These are phyloP conservation scores for Fusarium albosuccineum DNA, from an alignment of 2,329 filamentous ascomycete genomes.

Conservation along the genomic window DNA sequence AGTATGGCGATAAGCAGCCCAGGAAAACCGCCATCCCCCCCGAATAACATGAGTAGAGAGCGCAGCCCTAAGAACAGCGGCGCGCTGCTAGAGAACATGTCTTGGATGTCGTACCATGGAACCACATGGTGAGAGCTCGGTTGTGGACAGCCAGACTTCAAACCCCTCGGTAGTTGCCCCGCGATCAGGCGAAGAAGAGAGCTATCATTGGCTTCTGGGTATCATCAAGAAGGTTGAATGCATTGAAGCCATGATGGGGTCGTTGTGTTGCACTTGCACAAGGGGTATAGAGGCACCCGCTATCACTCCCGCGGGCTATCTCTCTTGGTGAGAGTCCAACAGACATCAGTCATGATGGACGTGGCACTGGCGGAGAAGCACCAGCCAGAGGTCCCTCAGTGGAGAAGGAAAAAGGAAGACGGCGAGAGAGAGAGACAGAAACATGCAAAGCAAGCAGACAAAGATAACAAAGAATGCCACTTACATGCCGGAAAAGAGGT, in stretches of 20 bases:
- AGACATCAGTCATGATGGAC: conserved; percentile 1
- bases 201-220: conserved; percentile 5
- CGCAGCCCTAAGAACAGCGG: conserved; percentile 16
- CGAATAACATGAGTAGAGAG: conserved; percentile 1
- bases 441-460: conserved; percentile 2
- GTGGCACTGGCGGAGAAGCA: not conserved
- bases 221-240: conserved; percentile 7
- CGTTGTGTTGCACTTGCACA: conserved; percentile 32
- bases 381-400: not conserved
- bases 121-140: conserved; percentile 38
- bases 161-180: conserved; percentile 30
- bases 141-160: conserved; percentile 18
- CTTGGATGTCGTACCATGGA: conserved; percentile 35
- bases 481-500: conserved; percentile 74
- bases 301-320: not conserved
- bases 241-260: conserved; percentile 16
- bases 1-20: conserved; percentile 2
- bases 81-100: conserved; percentile 27
- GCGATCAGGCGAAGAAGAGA: conserved; percentile 13
- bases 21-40: not conserved
- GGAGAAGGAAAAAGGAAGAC: not conserved
- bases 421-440: not conserved
- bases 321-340: conserved; percentile 4
- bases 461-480: conserved; percentile 49
- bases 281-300: conserved; percentile 9